Base-by-base conservation (phyloP, 2,329 filamentous ascomycete genomes). In the Alternaria viburni region DNA sequence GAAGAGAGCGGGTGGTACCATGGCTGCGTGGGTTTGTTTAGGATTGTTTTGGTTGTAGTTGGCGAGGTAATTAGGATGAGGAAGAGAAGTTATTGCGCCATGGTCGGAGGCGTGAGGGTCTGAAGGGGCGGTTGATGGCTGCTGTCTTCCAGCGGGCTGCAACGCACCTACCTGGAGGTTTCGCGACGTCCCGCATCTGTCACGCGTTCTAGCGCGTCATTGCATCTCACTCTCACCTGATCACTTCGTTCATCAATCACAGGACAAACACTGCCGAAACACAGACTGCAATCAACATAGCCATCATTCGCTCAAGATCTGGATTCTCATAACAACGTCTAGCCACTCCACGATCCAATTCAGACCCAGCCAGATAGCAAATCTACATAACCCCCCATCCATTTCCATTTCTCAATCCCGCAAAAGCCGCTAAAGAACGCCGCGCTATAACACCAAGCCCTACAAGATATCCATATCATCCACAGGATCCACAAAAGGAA, bases 401-500 rank as follows among this genome's bases (percentile, higher is more conserved):
- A 56, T 30, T 21, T 21, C 44, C 36, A 6, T 26, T 30, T 69
- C n/a, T 45, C 43, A 19, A 19, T 45, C 43, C 43, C 19, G 17
- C 17, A 45, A 45, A 45, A 45, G 3, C 17, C 11, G 11, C 17
- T 17, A 19, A 21, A 19, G 17, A 45, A 19, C 17, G 43, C 43
- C 43, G 43, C 43, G 43, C 43, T 45, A 45, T 21, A 45, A 45
- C 17, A 65, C 11, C 43, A 45, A 45, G 17, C 5, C 57, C 69
- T 73, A 79, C 67, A 80, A 66, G 47, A 80, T 74, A 54, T 80
- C 77, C 75, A 79, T 78, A 43, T 79, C 77, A 57, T 79, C 77
- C 43, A 58, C 67, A 21, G 69, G 64, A 59, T 77, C 77, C 52
- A 79, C 85, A 76, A 97, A 92, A 15, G 91, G 91, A 84, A 96